Base-by-base conservation (phyloP, 1,139 yeast species). In the Nakaseomyces delphensis region DNA sequence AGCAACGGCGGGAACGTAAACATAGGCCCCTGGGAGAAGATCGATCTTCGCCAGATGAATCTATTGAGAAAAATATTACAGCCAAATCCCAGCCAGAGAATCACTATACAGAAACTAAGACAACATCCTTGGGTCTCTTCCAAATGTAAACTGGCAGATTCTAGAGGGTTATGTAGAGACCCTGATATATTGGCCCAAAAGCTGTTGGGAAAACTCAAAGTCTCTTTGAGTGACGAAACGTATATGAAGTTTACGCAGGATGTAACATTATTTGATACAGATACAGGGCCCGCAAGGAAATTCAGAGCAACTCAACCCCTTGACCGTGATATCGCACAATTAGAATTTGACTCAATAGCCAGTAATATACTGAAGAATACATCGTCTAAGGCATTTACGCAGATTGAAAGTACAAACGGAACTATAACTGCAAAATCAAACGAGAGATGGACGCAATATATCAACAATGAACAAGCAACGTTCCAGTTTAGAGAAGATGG, bases 41-140 rank as follows among this genome's bases (percentile, higher is more conserved):
- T 78, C 11, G 70, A 75, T 6, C 60, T 70, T 0, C 66, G 64
- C 6, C 73, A 71, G 3, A 47, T 76, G 32, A 71, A 78, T 9
- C 51, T 79, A n/a, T 50, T 79, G 40, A 60, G 77, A 40, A 69
- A 74, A 41, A 60, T 77, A 24, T 53, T 79, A 48, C 73, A 70
- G 46, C 68, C 74, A 0, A 64, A 71, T 25, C 72, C 77, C 1
- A 51, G 48, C 1, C 57, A 63, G 38, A 60, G 85, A 50, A 60
- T 68, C 4, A 52, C 66, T 0, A 48, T 76, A 37, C 62, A 59
- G 0, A 64, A 60, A 25, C 61, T 77, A 2, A 60, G 69, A 39
- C 52, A 59, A 7, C 81, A 77, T 50, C 73, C 73, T 3, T 79
- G 84, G 83, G 55, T 54, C 36, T 67, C 70, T 14, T 59, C 65